A percentile compares a stretch with the other conserved stretches of the same genome.
phyloP scores from a whole-genome alignment of 148 eudicot genomes.

The Vaccinium myrtillus region DNA sequence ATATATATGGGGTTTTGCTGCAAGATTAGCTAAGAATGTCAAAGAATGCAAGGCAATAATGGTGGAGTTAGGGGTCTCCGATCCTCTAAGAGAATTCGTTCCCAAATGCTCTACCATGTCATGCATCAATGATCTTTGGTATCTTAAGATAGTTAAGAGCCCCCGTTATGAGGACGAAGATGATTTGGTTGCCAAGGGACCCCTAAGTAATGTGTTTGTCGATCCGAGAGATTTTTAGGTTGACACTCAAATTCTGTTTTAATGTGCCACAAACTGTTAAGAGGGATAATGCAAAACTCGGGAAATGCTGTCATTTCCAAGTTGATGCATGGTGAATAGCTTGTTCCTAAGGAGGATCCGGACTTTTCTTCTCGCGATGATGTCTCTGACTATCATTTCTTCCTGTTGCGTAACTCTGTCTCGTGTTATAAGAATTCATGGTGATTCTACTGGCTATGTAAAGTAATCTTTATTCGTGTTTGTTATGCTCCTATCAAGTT shows the following conservation, averaged over 20 bases:
- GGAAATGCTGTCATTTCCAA: background rate
- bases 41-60: constrained; percentile 17
- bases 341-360: background rate
- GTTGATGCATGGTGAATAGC: background rate
- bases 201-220: constrained; percentile 12
- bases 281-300: background rate
- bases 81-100: constrained; percentile 15
- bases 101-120: constrained; percentile 11
- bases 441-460: background rate
- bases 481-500: too few species aligned
- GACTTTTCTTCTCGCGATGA: too few species aligned
- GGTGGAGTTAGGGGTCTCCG: constrained; percentile 14
- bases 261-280: background rate
- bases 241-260: background rate
- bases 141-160: background rate
- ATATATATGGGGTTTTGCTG: constrained; percentile 13
- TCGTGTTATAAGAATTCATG: too few species aligned
- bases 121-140: constrained; percentile 20
- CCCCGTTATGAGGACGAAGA: background rate
- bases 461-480: background rate
- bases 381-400: background rate
- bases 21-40: constrained; percentile 10
- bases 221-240: constrained; percentile 18
- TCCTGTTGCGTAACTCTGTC: background rate
- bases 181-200: background rate